A percentile compares a stretch with the other conserved stretches of the same genome.
Evolutionary conservation across 2,329 filamentous ascomycete species (phyloP).

Genomic region (Neobulgaria alba): DNA sequence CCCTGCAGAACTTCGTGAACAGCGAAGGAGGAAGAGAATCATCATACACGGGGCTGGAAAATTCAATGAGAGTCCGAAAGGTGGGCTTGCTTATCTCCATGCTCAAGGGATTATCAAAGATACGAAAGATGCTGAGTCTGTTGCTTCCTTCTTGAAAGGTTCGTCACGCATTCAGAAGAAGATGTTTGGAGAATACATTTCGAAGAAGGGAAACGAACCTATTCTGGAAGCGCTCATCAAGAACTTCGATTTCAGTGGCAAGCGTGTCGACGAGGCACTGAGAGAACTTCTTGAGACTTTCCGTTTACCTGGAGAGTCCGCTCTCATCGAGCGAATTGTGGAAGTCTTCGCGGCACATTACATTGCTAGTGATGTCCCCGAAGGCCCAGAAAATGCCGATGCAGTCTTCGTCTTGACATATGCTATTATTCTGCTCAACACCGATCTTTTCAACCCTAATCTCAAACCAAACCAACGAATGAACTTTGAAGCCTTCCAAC

Average conservation of each 20-base stretch:
- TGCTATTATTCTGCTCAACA: constrained; percentile 96
- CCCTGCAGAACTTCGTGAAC: constrained; percentile 54
- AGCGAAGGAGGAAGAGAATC: constrained; percentile 72
- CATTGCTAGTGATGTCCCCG: constrained; percentile 57
- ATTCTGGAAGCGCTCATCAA: constrained; percentile 78
- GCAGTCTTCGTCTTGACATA: constrained; percentile 87
- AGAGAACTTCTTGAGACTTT: constrained; percentile 84
- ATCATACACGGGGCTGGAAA: constrained; percentile 83
- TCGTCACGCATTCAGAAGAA: constrained; percentile 87
- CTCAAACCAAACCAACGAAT: constrained; percentile 72
- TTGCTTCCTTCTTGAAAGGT: constrained; percentile 81
- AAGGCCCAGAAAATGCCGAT: constrained; percentile 76
- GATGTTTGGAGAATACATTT: constrained; percentile 83
- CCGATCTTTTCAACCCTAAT: constrained; percentile 93
- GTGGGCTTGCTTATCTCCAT: constrained; percentile 75
- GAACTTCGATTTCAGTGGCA: constrained; percentile 79
- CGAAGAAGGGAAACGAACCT: constrained; percentile 81
- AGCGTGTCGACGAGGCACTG: constrained; percentile 84
- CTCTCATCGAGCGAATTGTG: constrained; percentile 87
- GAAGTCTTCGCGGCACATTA: constrained; percentile 83
- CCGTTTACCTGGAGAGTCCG: constrained; percentile 85
- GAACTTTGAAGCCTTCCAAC: constrained; percentile 72
- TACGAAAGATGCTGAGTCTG: constrained; percentile 61
- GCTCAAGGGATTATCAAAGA: constrained; percentile 79
- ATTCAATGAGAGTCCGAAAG: constrained; percentile 93